phyloP scores from a whole-genome alignment of 768 basidiomycete species.

The Lactarius pseudohatsudake region DNA sequence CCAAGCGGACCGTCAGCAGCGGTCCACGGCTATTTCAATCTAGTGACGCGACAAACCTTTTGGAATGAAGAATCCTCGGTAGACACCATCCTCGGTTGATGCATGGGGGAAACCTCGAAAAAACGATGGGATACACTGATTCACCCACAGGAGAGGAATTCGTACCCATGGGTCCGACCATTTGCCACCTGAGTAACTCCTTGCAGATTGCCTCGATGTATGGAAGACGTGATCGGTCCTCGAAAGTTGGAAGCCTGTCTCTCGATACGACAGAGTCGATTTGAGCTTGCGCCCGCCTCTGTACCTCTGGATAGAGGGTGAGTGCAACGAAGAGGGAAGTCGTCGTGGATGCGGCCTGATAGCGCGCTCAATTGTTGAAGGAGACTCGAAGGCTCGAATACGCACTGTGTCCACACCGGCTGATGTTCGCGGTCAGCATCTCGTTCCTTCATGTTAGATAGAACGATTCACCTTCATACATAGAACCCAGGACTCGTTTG shows the following conservation, averaged over 20 bases:
- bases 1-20: background rate
- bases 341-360: constrained; percentile 13
- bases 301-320: too few relatives aligned
- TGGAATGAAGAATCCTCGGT: constrained; percentile 53
- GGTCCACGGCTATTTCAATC: background rate
- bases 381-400: background rate
- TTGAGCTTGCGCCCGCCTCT: too few relatives aligned
- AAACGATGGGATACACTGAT: background rate
- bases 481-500: too few relatives aligned
- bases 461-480: too few relatives aligned
- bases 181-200: background rate
- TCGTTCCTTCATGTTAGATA: too few relatives aligned
- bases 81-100: constrained; percentile 55
- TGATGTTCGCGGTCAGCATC: background rate
- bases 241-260: too few relatives aligned
- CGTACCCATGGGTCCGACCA: background rate
- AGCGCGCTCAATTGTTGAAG: background rate
- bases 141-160: constrained; percentile 19
- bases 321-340: too few relatives aligned
- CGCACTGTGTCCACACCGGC: constrained; percentile 10
- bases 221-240: too few relatives aligned
- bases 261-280: too few relatives aligned
- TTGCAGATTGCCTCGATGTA: background rate
- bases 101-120: constrained; percentile 27
- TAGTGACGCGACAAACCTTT: constrained; percentile 40